Evolutionary conservation across 352 stramenopile species (phyloP), one percentile per base, ranked within the genome.

Genomic region (Thraustochytrium sp.): DNA sequence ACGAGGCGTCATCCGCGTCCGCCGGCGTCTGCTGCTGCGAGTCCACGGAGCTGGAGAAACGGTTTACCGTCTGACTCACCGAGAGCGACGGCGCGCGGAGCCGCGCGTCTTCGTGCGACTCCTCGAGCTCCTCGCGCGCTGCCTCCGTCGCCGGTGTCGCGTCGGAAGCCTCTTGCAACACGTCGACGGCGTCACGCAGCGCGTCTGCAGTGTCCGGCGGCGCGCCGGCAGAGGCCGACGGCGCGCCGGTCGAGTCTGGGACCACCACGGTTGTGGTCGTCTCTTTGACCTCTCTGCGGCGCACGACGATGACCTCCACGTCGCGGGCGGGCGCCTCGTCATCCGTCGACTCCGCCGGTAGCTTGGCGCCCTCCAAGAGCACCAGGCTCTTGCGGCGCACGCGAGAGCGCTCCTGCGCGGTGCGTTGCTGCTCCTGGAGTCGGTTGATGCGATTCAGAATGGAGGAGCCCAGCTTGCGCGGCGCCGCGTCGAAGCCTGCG

Each of bases 391-490:
- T 72, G 36, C 59, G 34, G 2, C 59, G 16, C 59, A 44, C 59
- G 26, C 59, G 59, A 5, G 11, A 9, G 16, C 2, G 23, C 9
- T 29, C 11, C 23, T 46, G 59, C 8, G 59, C 42, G 59, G 1
- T 72, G 59, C 46, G 42, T 21, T 72, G 59, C 8, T 72, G 59
- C 59, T 72, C 59, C 8, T 72, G 59, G 5, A 72, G 26, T 5
- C 59, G 59, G 26, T 72, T 72, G 8, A 72, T 72, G 26, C 59
- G 59, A 26, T 31, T 72, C 59, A 72, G 26, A 3, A 72, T 72
- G 40, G 59, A 72, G 1, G 59, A 72, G 8, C 59, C 59, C 29
- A 72, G 34, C 36, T 72, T 72, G 42, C 26, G 34, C 8, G 34
- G 59, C 40, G 13, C 18, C 9, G 59, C 46, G 13, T 44, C 59